These are phyloP conservation scores for Leishmania arabica DNA, from an alignment of 208 protist genomes.

Conservation along the genomic window DNA sequence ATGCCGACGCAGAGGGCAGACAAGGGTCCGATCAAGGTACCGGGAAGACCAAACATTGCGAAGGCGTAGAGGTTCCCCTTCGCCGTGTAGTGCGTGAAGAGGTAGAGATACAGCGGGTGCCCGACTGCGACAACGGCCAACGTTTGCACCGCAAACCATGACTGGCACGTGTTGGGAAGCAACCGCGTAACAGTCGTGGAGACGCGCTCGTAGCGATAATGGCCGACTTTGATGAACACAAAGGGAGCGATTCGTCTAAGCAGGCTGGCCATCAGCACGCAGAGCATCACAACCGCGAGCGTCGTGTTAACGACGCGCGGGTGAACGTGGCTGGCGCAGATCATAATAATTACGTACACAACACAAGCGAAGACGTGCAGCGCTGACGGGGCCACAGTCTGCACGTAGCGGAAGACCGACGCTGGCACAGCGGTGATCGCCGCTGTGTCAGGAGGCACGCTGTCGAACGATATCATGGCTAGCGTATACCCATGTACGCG, in stretches of 20 bases:
- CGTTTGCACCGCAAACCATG: constrained; percentile 26
- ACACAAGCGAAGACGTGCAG: constrained; percentile 12
- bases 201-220: constrained; percentile 30
- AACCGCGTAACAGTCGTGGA: constrained; percentile 16
- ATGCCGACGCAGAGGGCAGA: constrained; percentile 8
- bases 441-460: constrained; percentile 22
- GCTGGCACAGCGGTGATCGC: constrained; percentile 18
- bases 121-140: constrained; percentile 16
- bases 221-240: constrained; percentile 16
- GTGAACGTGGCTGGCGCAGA: constrained; percentile 1
- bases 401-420: constrained; percentile 12
- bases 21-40: background rate
- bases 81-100: constrained; percentile 28
- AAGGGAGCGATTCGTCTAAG: constrained; percentile 20
- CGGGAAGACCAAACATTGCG: constrained; percentile 20
- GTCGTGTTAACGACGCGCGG: background rate
- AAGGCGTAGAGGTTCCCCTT: constrained; percentile 18
- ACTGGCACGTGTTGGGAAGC: constrained; percentile 26
- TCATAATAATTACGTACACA: constrained; percentile 9
- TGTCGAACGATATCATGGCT: constrained; percentile 24
- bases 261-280: constrained; percentile 22
- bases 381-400: constrained; percentile 15
- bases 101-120: constrained; percentile 21
- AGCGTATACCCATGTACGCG: background rate
- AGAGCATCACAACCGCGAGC: constrained; percentile 1